These are phyloP conservation scores for Colletotrichum sp. DNA, from an alignment of 2,329 filamentous ascomycete genomes.

Conservation along the genomic window DNA sequence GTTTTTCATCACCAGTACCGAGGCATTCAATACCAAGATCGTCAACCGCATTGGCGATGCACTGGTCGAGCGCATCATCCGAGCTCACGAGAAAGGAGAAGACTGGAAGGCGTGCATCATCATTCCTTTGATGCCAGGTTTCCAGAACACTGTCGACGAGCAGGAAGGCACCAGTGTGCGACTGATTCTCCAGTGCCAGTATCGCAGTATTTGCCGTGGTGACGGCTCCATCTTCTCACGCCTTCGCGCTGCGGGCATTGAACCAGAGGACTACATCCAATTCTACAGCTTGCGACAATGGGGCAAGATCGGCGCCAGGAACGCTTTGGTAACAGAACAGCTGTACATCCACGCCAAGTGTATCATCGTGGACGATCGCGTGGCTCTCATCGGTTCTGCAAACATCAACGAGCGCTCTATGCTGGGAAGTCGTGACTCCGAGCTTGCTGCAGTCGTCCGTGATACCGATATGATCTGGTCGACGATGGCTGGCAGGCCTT, in stretches of 20 bases:
- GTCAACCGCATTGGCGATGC: slow-evolving; percentile 95
- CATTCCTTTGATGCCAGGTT: slow-evolving; percentile 97
- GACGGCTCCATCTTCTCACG: slow-evolving; percentile 91
- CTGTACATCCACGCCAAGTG: slow-evolving; percentile 98
- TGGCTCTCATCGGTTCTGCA: slow-evolving; percentile 93
- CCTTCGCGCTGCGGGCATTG: slow-evolving; percentile 78
- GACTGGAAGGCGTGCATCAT: slow-evolving; percentile 90
- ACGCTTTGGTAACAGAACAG: slow-evolving; percentile 90
- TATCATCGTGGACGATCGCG: slow-evolving; percentile 93
- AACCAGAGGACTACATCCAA: slow-evolving; percentile 92
- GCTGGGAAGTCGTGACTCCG: slow-evolving; percentile 90
- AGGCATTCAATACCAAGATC: slow-evolving; percentile 86
- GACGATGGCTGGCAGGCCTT: slow-evolving; percentile 88
- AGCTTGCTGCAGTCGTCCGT: slow-evolving; percentile 86
- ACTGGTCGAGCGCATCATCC: slow-evolving; percentile 87
- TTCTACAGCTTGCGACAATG: slow-evolving; percentile 94
- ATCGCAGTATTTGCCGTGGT: slow-evolving; percentile 92
- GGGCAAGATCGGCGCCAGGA: slow-evolving; percentile 82
- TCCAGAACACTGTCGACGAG: slow-evolving; percentile 94
- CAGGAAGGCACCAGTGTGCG: slow-evolving; percentile 94
- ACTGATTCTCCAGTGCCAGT: slow-evolving; percentile 96
- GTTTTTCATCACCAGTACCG: slow-evolving; percentile 94
- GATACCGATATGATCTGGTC: slow-evolving; percentile 94
- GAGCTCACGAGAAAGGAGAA: slow-evolving; percentile 82
- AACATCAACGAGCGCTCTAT: slow-evolving; percentile 99